Percentiles rank a stretch among this genome's conserved stretches.
These are phyloP conservation scores for Phialocephala subalpina DNA, from an alignment of 2,329 filamentous ascomycete genomes.

Conservation along the genomic window DNA sequence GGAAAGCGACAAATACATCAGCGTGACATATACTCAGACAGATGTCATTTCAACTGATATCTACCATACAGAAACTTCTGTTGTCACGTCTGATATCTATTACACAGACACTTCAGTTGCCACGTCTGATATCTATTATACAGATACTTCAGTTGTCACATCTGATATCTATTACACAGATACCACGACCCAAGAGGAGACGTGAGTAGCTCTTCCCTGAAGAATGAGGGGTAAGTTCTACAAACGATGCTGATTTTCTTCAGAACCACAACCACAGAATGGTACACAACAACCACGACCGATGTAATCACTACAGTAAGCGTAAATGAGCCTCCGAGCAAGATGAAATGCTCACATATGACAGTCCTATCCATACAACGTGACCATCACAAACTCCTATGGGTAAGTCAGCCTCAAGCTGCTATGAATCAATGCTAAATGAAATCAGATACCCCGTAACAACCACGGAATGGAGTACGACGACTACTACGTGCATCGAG, in stretches of 20 bases:
- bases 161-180: no score
- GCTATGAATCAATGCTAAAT: neutral
- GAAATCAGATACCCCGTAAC: conserved; percentile 27
- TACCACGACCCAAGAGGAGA: conserved; percentile 15
- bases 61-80: neutral
- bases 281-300: conserved; percentile 19
- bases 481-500: conserved; percentile 10
- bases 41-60: neutral
- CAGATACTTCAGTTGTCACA: no score
- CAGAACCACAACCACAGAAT: conserved; percentile 18
- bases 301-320: conserved; percentile 25
- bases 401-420: conserved; percentile 13
- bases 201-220: conserved; percentile 1
- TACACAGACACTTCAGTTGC: neutral
- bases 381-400: conserved; percentile 30
- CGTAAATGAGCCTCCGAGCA: neutral
- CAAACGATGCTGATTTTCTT: neutral
- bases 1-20: neutral
- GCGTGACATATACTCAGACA: conserved; percentile 3
- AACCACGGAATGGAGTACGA: conserved; percentile 29
- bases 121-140: no score
- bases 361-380: conserved; percentile 30
- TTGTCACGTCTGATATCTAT: no score
- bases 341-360: neutral
- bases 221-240: neutral